These are phyloP conservation scores for Epichloe gansuensis DNA, from an alignment of 2,329 filamentous ascomycete species.

Conservation along the genomic window DNA sequence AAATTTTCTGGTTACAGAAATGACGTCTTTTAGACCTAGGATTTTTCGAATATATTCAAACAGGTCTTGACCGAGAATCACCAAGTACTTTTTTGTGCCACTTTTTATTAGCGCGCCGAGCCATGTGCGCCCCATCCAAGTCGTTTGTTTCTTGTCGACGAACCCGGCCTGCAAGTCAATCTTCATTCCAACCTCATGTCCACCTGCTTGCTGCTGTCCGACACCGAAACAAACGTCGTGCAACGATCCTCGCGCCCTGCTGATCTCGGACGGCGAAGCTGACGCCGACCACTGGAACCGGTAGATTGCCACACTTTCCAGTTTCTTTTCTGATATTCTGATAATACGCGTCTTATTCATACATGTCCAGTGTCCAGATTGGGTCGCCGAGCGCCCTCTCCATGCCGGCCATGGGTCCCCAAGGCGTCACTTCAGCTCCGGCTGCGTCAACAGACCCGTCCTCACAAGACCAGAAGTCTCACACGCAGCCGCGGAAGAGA, in stretches of 20 bases:
- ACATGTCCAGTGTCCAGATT: slow-evolving; percentile 22
- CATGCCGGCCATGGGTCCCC: slow-evolving; percentile 6
- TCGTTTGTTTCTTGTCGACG: not conserved
- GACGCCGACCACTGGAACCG: not conserved
- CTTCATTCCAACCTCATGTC: not conserved
- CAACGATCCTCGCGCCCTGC: not conserved
- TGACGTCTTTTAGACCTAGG: too few species aligned
- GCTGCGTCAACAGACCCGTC: slow-evolving; percentile 1
- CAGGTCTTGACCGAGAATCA: too few species aligned
- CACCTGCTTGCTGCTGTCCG: not conserved
- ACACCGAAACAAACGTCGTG: not conserved
- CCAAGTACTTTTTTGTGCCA: too few species aligned
- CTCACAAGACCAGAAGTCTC: slow-evolving; percentile 7
- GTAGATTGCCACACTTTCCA: not conserved
- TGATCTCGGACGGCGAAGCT: not conserved
- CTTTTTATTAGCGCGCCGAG: not conserved
- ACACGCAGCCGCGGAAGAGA: slow-evolving; percentile 37
- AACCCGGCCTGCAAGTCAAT: not conserved
- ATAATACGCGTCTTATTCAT: not conserved
- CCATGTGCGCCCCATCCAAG: not conserved
- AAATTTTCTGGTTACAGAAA: too few species aligned
- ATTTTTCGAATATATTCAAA: too few species aligned
- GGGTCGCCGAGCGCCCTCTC: slow-evolving; percentile 11
- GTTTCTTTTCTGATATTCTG: not conserved
- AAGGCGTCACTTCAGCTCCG: slow-evolving; percentile 6